A percentile compares a stretch with the other conserved stretches of the same genome.
phyloP scores from a whole-genome alignment of 2,329 filamentous ascomycete species.

The Pseudogymnoascus sp. region DNA sequence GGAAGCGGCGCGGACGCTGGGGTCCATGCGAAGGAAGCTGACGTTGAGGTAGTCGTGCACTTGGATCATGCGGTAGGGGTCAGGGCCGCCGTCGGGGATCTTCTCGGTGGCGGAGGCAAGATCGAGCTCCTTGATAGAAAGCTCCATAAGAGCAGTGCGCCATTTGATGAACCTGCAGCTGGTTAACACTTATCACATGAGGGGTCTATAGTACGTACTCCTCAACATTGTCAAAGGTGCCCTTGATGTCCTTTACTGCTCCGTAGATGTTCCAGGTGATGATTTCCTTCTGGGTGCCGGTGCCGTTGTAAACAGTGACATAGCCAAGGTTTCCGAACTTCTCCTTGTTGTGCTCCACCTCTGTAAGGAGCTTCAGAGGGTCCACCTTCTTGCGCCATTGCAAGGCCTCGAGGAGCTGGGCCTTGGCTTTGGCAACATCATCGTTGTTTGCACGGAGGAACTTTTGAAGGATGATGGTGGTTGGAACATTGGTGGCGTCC shows the following conservation, averaged over 20 bases:
- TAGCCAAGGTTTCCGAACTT: constrained; percentile 79
- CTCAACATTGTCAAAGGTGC: constrained; percentile 74
- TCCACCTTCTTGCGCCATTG: constrained; percentile 76
- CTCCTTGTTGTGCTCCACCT: constrained; percentile 53
- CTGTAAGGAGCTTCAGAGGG: constrained; percentile 59
- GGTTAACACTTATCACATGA: background rate
- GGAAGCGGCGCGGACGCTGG: constrained; percentile 67
- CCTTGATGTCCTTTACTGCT: constrained; percentile 70
- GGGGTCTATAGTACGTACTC: constrained; percentile 53
- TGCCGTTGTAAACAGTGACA: constrained; percentile 62
- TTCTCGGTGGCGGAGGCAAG: constrained; percentile 61
- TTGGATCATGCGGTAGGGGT: constrained; percentile 87
- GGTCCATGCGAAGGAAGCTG: constrained; percentile 77
- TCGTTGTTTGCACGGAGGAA: constrained; percentile 86
- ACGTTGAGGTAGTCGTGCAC: constrained; percentile 89
- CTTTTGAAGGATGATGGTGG: constrained; percentile 82
- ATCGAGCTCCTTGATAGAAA: constrained; percentile 68
- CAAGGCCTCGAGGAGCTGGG: constrained; percentile 72
- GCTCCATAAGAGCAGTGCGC: constrained; percentile 87
- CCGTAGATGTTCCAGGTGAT: constrained; percentile 95
- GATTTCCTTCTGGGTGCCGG: constrained; percentile 50
- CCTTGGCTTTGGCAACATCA: constrained; percentile 65
- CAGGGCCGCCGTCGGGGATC: constrained; percentile 64
- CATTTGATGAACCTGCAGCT: constrained; percentile 71
- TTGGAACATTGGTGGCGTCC: constrained; percentile 55